Evolutionary conservation across 768 basidiomycete genomes (phyloP).

Genomic region (Rubroboletus satanas): DNA sequence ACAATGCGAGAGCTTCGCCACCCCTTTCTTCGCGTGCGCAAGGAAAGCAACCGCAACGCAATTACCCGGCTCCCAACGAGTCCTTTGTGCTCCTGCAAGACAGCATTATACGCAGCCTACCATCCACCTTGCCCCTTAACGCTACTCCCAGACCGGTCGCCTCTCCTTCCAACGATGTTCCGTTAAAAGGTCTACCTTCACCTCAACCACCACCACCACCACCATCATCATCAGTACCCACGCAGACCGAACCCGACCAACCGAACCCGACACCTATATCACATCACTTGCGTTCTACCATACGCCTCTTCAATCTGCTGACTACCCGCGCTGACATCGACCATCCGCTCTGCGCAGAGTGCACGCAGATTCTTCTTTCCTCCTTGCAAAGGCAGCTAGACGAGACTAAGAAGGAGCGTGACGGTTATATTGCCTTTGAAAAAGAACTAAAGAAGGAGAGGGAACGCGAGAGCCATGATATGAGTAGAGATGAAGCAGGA

Average conservation of each 20-base stretch:
- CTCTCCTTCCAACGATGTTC: conserved; percentile 33
- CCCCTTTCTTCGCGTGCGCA: conserved; percentile 52
- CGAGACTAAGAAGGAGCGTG: conserved; percentile 86
- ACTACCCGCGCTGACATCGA: conserved; percentile 78
- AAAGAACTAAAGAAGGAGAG: conserved; percentile 79
- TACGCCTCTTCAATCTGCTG: conserved; percentile 70
- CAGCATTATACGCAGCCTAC: conserved; percentile 70
- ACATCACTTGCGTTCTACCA: conserved; percentile 71
- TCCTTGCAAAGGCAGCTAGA: conserved; percentile 79
- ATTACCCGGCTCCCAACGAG: conserved; percentile 62
- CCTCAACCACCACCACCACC: conserved; percentile 21
- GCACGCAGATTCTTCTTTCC: conserved; percentile 76
- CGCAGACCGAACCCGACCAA: conserved; percentile 48
- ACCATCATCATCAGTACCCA: conserved; percentile 25
- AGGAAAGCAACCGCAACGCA: conserved; percentile 58
- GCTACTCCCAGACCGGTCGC: conserved; percentile 42
- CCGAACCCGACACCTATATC: conserved; percentile 71
- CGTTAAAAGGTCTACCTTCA: conserved; percentile 22
- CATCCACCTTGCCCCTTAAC: conserved; percentile 46
- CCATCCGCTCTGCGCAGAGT: conserved; percentile 94
- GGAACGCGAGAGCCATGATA: conserved; percentile 62
- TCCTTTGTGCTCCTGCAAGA: conserved; percentile 91
- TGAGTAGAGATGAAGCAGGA: conserved; percentile 62
- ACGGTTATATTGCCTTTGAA: conserved; percentile 92
- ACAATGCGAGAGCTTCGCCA: conserved; percentile 31